Conservation (phyloP, 805 yeast genomes). For the Soucietia sequanensis region DNA sequence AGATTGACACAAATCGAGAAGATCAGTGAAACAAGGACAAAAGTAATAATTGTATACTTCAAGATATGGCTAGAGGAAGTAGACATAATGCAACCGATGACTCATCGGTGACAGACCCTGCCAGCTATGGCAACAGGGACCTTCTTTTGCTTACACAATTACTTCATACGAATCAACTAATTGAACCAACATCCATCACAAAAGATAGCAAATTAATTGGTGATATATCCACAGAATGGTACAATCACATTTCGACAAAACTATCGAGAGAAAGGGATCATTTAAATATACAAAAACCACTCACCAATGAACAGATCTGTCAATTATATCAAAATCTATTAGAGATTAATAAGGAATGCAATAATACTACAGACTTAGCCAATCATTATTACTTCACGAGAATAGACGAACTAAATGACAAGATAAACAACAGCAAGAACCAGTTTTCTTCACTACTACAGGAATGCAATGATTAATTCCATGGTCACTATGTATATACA, state of each 20-base stretch:
- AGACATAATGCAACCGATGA: no score
- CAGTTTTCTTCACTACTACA: no score
- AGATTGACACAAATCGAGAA: no score
- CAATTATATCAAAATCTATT: slow-evolving; percentile 28
- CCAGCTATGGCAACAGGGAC: slow-evolving; percentile 24
- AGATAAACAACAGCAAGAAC: slow-evolving; percentile 22
- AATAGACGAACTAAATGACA: slow-evolving; percentile 30
- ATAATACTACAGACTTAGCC: slow-evolving; percentile 39
- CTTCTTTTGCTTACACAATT: slow-evolving; percentile 37
- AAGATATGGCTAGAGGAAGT: no score
- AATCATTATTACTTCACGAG: slow-evolving; percentile 31
- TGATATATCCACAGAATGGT: slow-evolving; percentile 28
- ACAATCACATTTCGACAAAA: slow-evolving; percentile 23
- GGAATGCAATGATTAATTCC: no score
- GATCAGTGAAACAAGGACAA: no score
- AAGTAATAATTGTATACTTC: no score
- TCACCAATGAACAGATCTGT: slow-evolving; percentile 17
- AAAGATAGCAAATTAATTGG: slow-evolving; percentile 16
- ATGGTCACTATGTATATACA: no score
- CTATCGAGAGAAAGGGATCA: slow-evolving; percentile 18
- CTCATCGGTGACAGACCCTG: not conserved
- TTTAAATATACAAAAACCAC: slow-evolving; percentile 12
- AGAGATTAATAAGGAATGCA: slow-evolving; percentile 20
- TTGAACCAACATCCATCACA: slow-evolving; percentile 16
- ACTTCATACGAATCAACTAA: slow-evolving; percentile 31